A percentile compares a stretch with the other conserved stretches of the same genome.
Conservation (phyloP, 495 filamentous ascomycete genomes). For the Annulohypoxylon nitens region DNA sequence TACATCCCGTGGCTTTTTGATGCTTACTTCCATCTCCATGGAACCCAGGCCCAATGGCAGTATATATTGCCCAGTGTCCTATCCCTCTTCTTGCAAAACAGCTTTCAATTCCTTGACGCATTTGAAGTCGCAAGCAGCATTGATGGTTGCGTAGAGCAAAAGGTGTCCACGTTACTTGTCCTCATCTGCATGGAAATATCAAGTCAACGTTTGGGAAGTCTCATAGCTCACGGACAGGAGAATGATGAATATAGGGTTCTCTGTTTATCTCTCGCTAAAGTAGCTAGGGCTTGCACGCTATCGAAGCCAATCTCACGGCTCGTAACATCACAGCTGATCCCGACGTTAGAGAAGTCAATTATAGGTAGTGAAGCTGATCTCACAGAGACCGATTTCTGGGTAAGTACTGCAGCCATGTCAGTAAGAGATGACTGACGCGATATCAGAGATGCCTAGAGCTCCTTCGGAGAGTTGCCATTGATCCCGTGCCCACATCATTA, state of each 20-base stretch:
- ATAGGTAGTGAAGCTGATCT: constrained; percentile 40
- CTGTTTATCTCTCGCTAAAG: constrained; percentile 49
- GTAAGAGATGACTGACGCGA: constrained; percentile 38
- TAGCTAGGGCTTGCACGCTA: constrained; percentile 50
- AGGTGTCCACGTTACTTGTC: constrained; percentile 50
- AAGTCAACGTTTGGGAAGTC: constrained; percentile 23
- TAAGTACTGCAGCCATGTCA: constrained; percentile 37
- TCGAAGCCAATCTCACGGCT: constrained; percentile 53
- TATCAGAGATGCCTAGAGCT: constrained; percentile 52
- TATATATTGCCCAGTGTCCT: constrained; percentile 40
- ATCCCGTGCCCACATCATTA: constrained; percentile 23
- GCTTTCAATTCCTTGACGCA: constrained; percentile 46
- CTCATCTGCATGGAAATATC: constrained; percentile 52
- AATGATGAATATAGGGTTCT: constrained; percentile 38
- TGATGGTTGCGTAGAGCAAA: constrained; percentile 49
- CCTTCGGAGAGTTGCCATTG: constrained; percentile 44
- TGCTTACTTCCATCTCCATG: constrained; percentile 49
- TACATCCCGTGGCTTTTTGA: constrained; percentile 56
- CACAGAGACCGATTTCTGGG: constrained; percentile 52
- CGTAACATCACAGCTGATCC: constrained; percentile 51
- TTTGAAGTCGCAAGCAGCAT: constrained; percentile 23
- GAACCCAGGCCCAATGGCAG: constrained; percentile 47
- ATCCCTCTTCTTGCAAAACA: constrained; percentile 45
- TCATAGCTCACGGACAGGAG: constrained; percentile 9
- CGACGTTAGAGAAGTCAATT: constrained; percentile 44